phyloP scores from a whole-genome alignment of 495 filamentous ascomycete genomes.

The Penicillium fimorum region DNA sequence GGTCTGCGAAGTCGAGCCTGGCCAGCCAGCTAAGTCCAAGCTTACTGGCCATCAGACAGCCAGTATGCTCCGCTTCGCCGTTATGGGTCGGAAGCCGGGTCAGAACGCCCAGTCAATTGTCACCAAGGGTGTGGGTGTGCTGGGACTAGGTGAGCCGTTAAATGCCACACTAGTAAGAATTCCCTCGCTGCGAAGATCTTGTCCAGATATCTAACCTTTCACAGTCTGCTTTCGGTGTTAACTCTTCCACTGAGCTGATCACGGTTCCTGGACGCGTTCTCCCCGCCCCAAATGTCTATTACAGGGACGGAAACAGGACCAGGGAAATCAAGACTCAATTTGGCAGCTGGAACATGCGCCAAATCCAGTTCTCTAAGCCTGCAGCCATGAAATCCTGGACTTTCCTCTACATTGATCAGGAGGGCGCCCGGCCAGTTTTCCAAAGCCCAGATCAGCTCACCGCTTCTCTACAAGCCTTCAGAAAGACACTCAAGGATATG shows the following conservation, averaged over 20 bases:
- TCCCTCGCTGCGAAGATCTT: not conserved
- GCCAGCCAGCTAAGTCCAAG: slow-evolving; percentile 60
- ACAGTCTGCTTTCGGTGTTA: slow-evolving; percentile 55
- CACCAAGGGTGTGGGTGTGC: slow-evolving; percentile 47
- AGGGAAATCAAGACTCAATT: slow-evolving; percentile 24
- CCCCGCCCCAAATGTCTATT: slow-evolving; percentile 50
- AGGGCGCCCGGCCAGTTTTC: slow-evolving; percentile 5
- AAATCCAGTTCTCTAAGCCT: slow-evolving; percentile 42
- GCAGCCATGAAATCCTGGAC: slow-evolving; percentile 41
- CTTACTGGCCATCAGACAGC: slow-evolving; percentile 56
- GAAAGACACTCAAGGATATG: slow-evolving; percentile 25
- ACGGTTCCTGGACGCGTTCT: slow-evolving; percentile 66
- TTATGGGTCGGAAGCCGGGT: slow-evolving; percentile 51
- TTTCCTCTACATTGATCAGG: slow-evolving; percentile 24
- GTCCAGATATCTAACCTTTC: not conserved
- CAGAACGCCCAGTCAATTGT: slow-evolving; percentile 67
- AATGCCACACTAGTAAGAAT: slow-evolving; percentile 31
- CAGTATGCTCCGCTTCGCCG: slow-evolving; percentile 68
- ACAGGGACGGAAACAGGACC: slow-evolving; percentile 34
- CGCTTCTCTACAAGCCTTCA: slow-evolving; percentile 17
- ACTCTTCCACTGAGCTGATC: slow-evolving; percentile 53
- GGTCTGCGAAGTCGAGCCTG: slow-evolving; percentile 60
- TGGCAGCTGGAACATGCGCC: slow-evolving; percentile 59
- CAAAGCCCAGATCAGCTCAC: slow-evolving; percentile 11
- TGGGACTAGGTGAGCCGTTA: slow-evolving; percentile 41